phyloP scores from a whole-genome alignment of 2,329 filamentous ascomycete species.

The Ceratocystiopsis brevicomis region DNA sequence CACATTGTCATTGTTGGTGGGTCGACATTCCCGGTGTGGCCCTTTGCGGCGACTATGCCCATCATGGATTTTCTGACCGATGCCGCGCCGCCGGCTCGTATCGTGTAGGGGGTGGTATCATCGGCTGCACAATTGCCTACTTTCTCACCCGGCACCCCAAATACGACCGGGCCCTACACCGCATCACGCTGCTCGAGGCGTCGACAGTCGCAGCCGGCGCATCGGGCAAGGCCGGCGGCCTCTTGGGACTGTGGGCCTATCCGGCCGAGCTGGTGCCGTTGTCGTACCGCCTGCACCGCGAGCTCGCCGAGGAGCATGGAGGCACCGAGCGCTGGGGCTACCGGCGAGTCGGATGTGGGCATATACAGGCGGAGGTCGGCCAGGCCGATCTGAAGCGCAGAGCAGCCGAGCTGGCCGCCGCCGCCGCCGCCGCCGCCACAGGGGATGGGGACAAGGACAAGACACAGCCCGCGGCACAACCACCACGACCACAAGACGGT shows the following conservation, averaged over 20 bases:
- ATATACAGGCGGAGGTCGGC: slow-evolving; percentile 21
- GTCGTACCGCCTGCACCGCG: slow-evolving; percentile 64
- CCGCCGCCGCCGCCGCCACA: background rate
- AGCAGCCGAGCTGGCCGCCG: slow-evolving; percentile 9
- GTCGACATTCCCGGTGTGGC: slow-evolving; percentile 3
- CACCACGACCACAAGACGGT: no score
- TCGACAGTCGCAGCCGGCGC: slow-evolving; percentile 70
- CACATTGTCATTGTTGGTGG: slow-evolving; percentile 25
- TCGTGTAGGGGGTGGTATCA: slow-evolving; percentile 63
- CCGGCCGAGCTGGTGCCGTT: slow-evolving; percentile 67
- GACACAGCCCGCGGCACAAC: background rate
- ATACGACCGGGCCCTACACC: slow-evolving; percentile 56
- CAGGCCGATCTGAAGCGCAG: slow-evolving; percentile 6
- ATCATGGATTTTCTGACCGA: no score
- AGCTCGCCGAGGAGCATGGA: slow-evolving; percentile 68
- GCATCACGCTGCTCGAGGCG: slow-evolving; percentile 74
- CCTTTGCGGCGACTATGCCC: no score
- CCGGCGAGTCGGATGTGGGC: slow-evolving; percentile 55
- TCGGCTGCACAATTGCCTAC: slow-evolving; percentile 81
- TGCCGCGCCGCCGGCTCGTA: background rate
- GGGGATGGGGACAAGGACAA: background rate
- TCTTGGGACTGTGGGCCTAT: slow-evolving; percentile 84
- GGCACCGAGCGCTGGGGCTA: slow-evolving; percentile 77
- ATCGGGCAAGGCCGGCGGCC: slow-evolving; percentile 82
- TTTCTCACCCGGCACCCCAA: slow-evolving; percentile 71